Evolutionary conservation across 2,329 filamentous ascomycete genomes (phyloP), one percentile per base, ranked within the genome.

Genomic region (Colletotrichum sp.): DNA sequence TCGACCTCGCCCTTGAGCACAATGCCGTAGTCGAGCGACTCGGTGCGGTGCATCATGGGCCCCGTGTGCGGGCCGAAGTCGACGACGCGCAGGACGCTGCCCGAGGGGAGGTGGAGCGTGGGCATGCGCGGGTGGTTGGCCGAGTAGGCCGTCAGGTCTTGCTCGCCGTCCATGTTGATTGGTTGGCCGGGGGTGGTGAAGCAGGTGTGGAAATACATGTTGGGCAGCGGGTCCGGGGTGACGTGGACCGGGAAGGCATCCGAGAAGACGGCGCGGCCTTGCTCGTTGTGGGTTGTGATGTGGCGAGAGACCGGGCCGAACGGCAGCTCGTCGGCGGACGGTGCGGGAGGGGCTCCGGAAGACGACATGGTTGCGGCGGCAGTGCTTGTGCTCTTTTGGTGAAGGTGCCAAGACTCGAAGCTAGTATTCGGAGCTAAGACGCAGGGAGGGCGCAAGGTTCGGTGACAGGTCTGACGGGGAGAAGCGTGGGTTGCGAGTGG

Each of bases 1-100:
- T 88, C 86, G 44, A 89, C 77, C 77, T 84, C 81, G 2, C 88
- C 88, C 71, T 88, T 86, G 8, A 89, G 78, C 16, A 89, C 85
- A 60, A 88, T 82, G 6, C 86, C 88, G 73, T 86, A 89, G 77
- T 89, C 88, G 7, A 89, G 80, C 68, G 83, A 86, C 72, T 85
- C 82, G 1, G 88, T 89, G 15, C 88, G 84, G 73, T 89, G 88
- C 82, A 88, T 86, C 64, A 77, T 69, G 26, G 75, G 72, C n/a
- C 62, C 72, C 32, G 67, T 72, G 9, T 67, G 16, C 24, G 78
- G 78, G 8, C 74, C 67, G 30, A 79, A 78, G 63, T 79, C 77
- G 18, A 77, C 71, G 15, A 76, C 65, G 39, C 78, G 71, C 5
- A 80, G 80, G 1, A 72, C 48, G 9, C 69, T 74, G 24, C 76